Percentiles rank a stretch among this genome's conserved stretches.
These are phyloP conservation scores for Monosporascus cannonballus DNA, from an alignment of 2,329 filamentous ascomycete species.

Conservation along the genomic window DNA sequence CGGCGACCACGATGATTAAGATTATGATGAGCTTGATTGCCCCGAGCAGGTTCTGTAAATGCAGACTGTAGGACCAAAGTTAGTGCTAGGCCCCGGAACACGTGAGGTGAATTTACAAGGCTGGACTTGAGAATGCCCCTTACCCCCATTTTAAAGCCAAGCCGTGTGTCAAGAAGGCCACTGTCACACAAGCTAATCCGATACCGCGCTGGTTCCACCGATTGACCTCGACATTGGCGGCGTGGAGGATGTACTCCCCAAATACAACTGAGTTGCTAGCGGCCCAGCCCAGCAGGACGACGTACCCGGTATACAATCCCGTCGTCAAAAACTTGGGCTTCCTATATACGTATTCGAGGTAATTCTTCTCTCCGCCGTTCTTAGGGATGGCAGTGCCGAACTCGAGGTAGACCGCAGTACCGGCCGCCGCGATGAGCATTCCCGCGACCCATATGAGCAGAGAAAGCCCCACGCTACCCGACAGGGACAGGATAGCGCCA, in stretches of 20 bases:
- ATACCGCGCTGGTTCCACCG: slow-evolving; percentile 54
- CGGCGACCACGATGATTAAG: slow-evolving; percentile 55
- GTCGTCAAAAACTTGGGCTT: slow-evolving; percentile 53
- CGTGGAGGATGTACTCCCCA: slow-evolving; percentile 51
- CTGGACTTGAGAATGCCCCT: neutral
- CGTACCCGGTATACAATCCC: slow-evolving; percentile 53
- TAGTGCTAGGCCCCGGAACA: neutral
- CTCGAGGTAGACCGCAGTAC: slow-evolving; percentile 56
- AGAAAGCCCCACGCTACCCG: slow-evolving; percentile 43
- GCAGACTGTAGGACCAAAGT: slow-evolving; percentile 25
- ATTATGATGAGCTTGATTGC: slow-evolving; percentile 56
- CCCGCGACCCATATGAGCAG: slow-evolving; percentile 33
- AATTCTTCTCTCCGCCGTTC: slow-evolving; percentile 61
- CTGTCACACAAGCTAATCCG: slow-evolving; percentile 46
- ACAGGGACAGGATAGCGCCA: slow-evolving; percentile 44
- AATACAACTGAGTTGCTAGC: slow-evolving; percentile 54
- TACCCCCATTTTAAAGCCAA: slow-evolving; percentile 48
- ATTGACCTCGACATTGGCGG: slow-evolving; percentile 38
- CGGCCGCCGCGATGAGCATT: slow-evolving; percentile 50
- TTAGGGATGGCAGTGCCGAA: slow-evolving; percentile 57
- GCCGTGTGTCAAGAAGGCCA: slow-evolving; percentile 47
- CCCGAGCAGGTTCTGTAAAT: slow-evolving; percentile 52
- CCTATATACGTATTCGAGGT: slow-evolving; percentile 57
- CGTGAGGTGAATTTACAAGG: no score
- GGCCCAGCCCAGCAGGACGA: slow-evolving; percentile 56